Base-by-base conservation (phyloP, 2,329 filamentous ascomycete species). In the Diplodia sapinea region DNA sequence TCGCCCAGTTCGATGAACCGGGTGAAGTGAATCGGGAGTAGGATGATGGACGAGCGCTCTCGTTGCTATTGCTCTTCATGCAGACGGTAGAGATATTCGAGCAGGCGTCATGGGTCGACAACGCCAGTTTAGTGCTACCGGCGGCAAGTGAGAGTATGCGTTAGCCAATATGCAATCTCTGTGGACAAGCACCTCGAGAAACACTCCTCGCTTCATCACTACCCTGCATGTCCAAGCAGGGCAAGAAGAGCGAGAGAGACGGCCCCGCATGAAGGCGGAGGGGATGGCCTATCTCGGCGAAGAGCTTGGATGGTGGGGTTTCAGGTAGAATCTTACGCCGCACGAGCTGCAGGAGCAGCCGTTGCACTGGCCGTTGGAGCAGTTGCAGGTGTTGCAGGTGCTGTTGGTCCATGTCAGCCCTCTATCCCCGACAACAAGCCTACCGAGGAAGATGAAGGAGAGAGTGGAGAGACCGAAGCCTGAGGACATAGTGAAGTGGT, bases 341-440 rank as follows among this genome's bases (percentile, higher is more conserved):
- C 75, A 77, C 59, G 73, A 70, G 64, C 72, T 71, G 71, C 75
- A 77, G 57, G 70, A 69, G 71, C 75, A 77, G 68, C 69, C 70
- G 67, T 72, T 70, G 74, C 75, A 77, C 69, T 76, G 38, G 66
- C 66, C 71, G 66, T 75, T 74, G 65, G 68, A 68, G 73, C 74
- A 76, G 66, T 69, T 68, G 74, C 75, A 77, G 65, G 73, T 67
- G 51, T 70, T 59, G 72, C 75, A 77, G 71, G 63, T 59, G 63
- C 57, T 68, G 47, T 55, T 9, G 23, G 29, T 6, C 20, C 36
- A 68, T 50, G 62, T 68, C 65, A 67, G 65, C 55, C 33, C 50
- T 50, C 9, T 47, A n/a, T 23, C 15, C 23, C n/a, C 20, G 20
- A 20, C 9, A 20, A 47, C 23, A 38, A 36, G 36, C 49, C 31